Percentiles rank a stretch among this genome's conserved stretches.
These are phyloP conservation scores for Prunus mongolica DNA, from an alignment of 306 rosid genomes.

Conservation along the genomic window DNA sequence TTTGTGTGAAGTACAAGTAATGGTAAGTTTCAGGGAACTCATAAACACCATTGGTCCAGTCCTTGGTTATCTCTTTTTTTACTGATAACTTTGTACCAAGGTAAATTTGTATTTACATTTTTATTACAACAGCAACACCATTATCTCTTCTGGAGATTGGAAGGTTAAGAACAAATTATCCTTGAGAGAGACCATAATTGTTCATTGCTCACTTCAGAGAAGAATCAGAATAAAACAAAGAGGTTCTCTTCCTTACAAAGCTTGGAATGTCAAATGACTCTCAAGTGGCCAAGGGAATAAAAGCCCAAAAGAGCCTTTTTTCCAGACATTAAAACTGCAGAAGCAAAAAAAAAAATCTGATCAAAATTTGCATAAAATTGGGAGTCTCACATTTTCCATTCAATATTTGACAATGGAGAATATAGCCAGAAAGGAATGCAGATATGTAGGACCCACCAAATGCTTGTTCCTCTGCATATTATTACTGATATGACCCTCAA, in stretches of 20 bases:
- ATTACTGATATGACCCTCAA: not conserved
- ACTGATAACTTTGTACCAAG: too few species aligned
- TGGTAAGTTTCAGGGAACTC: too few species aligned
- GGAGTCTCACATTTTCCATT: slow-evolving; percentile 4
- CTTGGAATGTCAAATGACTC: slow-evolving; percentile 37
- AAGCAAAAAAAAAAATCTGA: not conserved
- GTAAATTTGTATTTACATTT: too few species aligned
- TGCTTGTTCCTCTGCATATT: not conserved
- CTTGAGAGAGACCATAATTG: not conserved
- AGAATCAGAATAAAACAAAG: slow-evolving; percentile 32
- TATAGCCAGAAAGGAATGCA: not conserved
- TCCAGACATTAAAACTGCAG: slow-evolving; percentile 8
- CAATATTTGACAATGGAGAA: not conserved
- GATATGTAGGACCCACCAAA: not conserved
- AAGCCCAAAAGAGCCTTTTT: slow-evolving; percentile 24
- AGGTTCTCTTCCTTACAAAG: slow-evolving; percentile 24
- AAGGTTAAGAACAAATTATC: not conserved
- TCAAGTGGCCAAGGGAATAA: slow-evolving; percentile 36
- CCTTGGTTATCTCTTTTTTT: too few species aligned
- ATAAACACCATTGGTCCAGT: not conserved
- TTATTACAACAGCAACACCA: too few species aligned
- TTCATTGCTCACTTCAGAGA: slow-evolving; percentile 1
- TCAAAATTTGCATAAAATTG: not conserved
- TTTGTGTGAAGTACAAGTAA: not conserved
- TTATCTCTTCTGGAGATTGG: too few species aligned